Base-by-base conservation (phyloP, 2,329 filamentous ascomycete genomes). In the Coleophoma cylindrospora region DNA sequence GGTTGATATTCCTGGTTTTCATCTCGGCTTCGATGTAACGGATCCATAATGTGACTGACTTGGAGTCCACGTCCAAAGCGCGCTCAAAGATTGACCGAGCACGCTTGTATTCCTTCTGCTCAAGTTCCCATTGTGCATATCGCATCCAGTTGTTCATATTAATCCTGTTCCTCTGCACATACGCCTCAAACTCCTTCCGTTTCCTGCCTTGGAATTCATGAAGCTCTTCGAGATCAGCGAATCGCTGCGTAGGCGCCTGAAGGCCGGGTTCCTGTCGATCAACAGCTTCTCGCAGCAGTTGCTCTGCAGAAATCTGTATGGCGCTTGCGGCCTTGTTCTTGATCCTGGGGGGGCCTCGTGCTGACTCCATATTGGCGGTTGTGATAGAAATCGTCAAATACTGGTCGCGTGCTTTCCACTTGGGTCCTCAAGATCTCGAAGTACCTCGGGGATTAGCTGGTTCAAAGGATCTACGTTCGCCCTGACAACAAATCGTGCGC, bases 101-200 rank as follows among this genome's bases (percentile, higher is more conserved):
- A 49, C 94, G 87, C 49, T 87, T 84, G 70, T 89, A 96, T 73
- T 99, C 94, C 70, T 97, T 97, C 72, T 99, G 94, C 68, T 99
- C 92, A 53, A 97, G 79, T 74, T 99, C 94, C 89, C 91, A 99
- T 61, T 89, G 83, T 50, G 94, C 92, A 76, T 99, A 99, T 64
- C 91, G 88, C 79, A 94, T 90, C 94, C 94, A 99, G 71, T 97
- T 97, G 76, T 95, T 95, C 79, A 97, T 91, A 65, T 95, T 96
- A 66, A 96, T 80, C 64, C 92, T 76, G 66, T 97, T 97, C 57
- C 94, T 87, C 57, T 91, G 86, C 53, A 97, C 89, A 85, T 97
- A 97, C 74, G 96, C 89, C 71, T 99, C 94, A 61, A 96, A 99
- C 64, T 96, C 94, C 69, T 91, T 94, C 60, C 94, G 81, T 74